Conservation (phyloP, 2,329 filamentous ascomycete genomes). For the Botrytis cinerea region DNA sequence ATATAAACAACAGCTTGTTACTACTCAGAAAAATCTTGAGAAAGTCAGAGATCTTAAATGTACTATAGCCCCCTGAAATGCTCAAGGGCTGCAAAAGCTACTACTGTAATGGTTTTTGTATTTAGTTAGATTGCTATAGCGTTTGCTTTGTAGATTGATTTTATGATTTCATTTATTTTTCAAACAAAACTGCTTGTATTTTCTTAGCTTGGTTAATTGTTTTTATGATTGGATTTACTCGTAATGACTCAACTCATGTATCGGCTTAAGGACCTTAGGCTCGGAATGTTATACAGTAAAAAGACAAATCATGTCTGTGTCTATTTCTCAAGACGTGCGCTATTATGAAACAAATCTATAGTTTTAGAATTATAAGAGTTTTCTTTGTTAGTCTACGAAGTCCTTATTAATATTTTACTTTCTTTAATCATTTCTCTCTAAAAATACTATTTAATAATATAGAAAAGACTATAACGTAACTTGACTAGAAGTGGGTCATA, state of each 20-base stretch:
- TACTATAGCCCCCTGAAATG: not conserved
- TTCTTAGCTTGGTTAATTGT: not conserved
- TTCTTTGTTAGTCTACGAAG: no score
- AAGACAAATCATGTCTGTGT: not conserved
- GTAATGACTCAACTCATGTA: not conserved
- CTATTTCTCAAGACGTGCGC: no score
- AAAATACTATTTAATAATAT: no score
- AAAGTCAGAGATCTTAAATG: not conserved
- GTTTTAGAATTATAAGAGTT: no score
- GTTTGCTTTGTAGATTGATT: not conserved
- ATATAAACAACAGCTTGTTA: not conserved
- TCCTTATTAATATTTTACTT: no score
- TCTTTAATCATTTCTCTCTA: no score
- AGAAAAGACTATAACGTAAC: no score
- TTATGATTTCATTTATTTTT: not conserved
- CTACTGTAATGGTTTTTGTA: no score
- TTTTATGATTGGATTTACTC: not conserved
- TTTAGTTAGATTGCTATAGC: not conserved
- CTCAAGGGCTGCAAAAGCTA: not conserved
- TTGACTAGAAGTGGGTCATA: no score
- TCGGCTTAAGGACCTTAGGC: not conserved
- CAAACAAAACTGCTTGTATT: not conserved
- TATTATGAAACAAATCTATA: no score
- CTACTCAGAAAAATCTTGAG: not conserved
- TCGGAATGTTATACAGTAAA: not conserved